Conservation (phyloP, 257 asterid genomes). For the Cinchona pubescens region DNA sequence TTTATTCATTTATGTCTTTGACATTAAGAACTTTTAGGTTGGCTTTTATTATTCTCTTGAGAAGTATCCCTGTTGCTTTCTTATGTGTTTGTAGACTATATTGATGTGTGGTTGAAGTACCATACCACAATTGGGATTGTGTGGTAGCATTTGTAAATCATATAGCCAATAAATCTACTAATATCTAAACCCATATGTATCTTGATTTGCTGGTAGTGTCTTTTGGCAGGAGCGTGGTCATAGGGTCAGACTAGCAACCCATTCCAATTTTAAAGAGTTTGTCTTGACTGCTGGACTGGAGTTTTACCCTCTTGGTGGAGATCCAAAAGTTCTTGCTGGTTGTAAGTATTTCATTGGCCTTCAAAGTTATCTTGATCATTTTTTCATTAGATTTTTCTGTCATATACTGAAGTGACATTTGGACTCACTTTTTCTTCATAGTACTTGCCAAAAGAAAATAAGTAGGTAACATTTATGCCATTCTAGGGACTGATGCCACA, state of each 20-base stretch:
- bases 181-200: not conserved
- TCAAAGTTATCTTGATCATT: not conserved
- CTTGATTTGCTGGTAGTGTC: constrained; percentile 16
- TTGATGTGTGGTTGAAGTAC: not conserved
- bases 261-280: constrained; percentile 75
- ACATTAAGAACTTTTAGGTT: not conserved
- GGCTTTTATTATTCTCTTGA: not conserved
- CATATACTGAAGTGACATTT: not conserved
- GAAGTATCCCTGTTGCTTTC: no score
- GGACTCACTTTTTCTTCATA: not conserved
- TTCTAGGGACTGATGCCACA: not conserved
- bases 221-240: constrained; percentile 73
- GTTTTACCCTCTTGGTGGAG: constrained; percentile 89
- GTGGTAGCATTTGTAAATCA: not conserved
- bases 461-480: not conserved
- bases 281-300: constrained; percentile 78
- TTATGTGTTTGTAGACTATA: not conserved
- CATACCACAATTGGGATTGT: not conserved
- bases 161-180: not conserved
- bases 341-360: constrained; percentile 45
- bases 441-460: not conserved
- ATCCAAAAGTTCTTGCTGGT: constrained; percentile 88
- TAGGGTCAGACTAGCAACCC: constrained; percentile 84
- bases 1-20: not conserved
- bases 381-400: not conserved